Evolutionary conservation across 2,329 filamentous ascomycete genomes (phyloP).

Genomic region (Mollisiaceae sp.): DNA sequence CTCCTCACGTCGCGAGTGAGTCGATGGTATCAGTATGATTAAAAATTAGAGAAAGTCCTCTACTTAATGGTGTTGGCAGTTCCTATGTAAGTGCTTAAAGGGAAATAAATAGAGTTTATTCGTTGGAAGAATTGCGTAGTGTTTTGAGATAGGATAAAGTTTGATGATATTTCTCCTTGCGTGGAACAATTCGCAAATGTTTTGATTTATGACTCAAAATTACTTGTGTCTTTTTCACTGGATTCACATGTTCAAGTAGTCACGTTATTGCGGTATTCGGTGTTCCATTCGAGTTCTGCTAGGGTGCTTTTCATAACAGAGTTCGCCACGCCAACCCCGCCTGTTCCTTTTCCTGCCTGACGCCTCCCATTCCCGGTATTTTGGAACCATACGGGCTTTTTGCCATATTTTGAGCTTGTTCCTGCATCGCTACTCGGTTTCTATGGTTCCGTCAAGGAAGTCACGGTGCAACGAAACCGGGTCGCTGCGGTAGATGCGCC

Average conservation of each 20-base stretch:
- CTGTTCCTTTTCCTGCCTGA: conserved; percentile 4
- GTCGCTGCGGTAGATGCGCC: conserved; percentile 5
- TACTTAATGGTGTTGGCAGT: too few species aligned
- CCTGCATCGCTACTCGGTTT: conserved; percentile 9
- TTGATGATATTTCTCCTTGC: too few species aligned
- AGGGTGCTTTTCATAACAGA: conserved; percentile 3
- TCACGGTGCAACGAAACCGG: conserved; percentile 1
- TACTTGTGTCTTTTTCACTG: neutral
- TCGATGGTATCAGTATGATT: too few species aligned
- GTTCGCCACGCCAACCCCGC: conserved; percentile 2
- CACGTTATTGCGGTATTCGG: conserved; percentile 6
- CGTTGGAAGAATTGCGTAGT: too few species aligned
- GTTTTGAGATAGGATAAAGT: too few species aligned
- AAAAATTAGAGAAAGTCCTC: too few species aligned
- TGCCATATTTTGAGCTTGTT: neutral
- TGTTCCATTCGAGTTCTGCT: conserved; percentile 6
- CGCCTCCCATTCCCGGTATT: neutral
- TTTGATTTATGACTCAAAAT: too few species aligned
- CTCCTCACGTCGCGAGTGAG: too few species aligned
- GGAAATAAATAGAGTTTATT: too few species aligned
- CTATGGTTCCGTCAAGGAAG: conserved; percentile 1
- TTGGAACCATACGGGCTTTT: neutral
- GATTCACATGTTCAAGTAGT: neutral
- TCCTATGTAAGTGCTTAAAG: too few species aligned
- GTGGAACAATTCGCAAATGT: too few species aligned